phyloP scores from a whole-genome alignment of 2,329 filamentous ascomycete genomes.

The Penicillium sp. region DNA sequence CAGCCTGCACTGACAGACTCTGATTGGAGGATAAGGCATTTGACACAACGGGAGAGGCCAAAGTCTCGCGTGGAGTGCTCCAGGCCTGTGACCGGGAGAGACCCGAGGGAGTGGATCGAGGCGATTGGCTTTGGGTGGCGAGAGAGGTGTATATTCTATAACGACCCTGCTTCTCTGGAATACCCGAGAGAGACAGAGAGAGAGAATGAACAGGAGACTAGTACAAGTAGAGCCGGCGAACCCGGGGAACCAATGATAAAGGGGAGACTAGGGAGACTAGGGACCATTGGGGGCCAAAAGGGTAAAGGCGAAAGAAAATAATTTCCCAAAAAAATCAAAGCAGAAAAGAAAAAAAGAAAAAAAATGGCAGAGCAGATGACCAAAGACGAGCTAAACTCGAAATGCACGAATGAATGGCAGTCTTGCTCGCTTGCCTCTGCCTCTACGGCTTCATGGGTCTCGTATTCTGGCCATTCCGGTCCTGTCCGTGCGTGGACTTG shows the following conservation, averaged over 20 bases:
- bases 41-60: neutral
- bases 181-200: neutral
- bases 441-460: constrained; percentile 9
- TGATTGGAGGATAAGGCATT: constrained; percentile 10
- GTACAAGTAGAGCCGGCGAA: neutral
- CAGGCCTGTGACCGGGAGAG: neutral
- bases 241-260: neutral
- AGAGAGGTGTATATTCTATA: neutral
- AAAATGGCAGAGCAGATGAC: constrained; percentile 4
- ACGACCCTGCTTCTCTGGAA: neutral
- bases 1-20: constrained; percentile 7
- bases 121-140: constrained; percentile 12
- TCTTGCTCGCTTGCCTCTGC: constrained; percentile 24
- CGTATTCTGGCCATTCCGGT: constrained; percentile 25
- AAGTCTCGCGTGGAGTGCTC: constrained; percentile 4
- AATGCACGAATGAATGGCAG: constrained; percentile 13
- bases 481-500: constrained; percentile 17
- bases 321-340: too few species aligned
- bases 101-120: constrained; percentile 9
- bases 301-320: neutral
- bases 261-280: neutral
- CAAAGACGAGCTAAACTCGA: neutral
- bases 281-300: constrained; percentile 3
- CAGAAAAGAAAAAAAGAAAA: neutral
- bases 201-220: neutral